phyloP scores from a whole-genome alignment of 169 alveolate species.

The Plasmodium reichenowi region DNA sequence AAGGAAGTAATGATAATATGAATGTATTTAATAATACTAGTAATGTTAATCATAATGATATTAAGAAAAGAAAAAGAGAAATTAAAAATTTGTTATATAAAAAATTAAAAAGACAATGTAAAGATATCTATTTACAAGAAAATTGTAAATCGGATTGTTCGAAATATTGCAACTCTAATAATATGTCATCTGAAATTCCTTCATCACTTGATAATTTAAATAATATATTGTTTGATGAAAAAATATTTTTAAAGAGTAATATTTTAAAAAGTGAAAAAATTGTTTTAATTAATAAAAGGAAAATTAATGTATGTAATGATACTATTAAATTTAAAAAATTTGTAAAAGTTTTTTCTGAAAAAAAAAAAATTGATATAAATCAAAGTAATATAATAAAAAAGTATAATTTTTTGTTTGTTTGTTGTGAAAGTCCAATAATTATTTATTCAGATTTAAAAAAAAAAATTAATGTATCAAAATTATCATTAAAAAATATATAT shows the following conservation, averaged over 20 bases:
- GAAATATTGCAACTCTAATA: not conserved
- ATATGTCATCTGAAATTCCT: slow-evolving; percentile 11
- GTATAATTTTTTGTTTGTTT: slow-evolving; percentile 50
- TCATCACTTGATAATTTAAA: slow-evolving; percentile 24
- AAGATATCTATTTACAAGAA: slow-evolving; percentile 14
- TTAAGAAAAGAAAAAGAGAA: not conserved
- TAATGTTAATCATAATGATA: not conserved
- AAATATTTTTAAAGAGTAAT: slow-evolving; percentile 44
- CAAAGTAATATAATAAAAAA: slow-evolving; percentile 17
- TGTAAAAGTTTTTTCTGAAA: slow-evolving; percentile 30
- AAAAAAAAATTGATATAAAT: slow-evolving; percentile 48
- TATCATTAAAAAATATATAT: slow-evolving; percentile 61
- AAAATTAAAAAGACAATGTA: slow-evolving; percentile 22
- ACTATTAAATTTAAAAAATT: slow-evolving; percentile 45
- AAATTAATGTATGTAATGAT: slow-evolving; percentile 28
- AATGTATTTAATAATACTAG: no score
- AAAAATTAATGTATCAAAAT: slow-evolving; percentile 40
- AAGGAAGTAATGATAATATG: no score
- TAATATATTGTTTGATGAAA: slow-evolving; percentile 64
- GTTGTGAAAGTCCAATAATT: slow-evolving; percentile 64
- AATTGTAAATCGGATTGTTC: slow-evolving; percentile 8
- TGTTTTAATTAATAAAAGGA: slow-evolving; percentile 32
- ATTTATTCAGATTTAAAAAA: slow-evolving; percentile 55
- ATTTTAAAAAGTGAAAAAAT: slow-evolving; percentile 31
- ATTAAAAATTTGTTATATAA: slow-evolving; percentile 11